Evolutionary conservation across 2,329 filamentous ascomycete genomes (phyloP).

Genomic region (Emmonsiellopsis sp.): DNA sequence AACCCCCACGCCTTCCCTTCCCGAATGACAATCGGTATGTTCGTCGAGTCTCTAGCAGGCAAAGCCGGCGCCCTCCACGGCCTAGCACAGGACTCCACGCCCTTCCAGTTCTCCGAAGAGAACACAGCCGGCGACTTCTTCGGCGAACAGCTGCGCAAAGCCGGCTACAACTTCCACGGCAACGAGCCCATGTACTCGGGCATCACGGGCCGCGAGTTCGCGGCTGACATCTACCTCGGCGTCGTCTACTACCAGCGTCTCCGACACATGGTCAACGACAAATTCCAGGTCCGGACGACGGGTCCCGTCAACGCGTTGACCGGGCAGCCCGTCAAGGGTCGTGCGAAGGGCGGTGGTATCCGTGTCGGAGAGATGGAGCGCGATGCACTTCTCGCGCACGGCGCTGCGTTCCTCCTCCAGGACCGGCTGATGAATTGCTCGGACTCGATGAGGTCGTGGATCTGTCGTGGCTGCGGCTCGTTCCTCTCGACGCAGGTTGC

Average conservation of each 20-base stretch:
- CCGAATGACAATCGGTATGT: conserved; percentile 99
- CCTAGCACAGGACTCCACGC: conserved; percentile 89
- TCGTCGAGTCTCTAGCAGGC: conserved; percentile 90
- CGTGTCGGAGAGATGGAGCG: conserved; percentile 99
- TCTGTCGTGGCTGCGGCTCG: conserved; percentile 80
- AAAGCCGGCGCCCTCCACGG: conserved; percentile 92
- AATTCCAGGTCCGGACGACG: conserved; percentile 95
- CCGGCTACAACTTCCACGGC: conserved; percentile 95
- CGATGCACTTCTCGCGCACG: conserved; percentile 88
- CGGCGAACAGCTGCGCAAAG: conserved; percentile 86
- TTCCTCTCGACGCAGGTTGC: conserved; percentile 72
- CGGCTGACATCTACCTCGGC: conserved; percentile 91
- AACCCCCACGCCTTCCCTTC: conserved; percentile 99
- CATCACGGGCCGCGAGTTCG: conserved; percentile 88
- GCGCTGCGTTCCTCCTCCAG: conserved; percentile 87
- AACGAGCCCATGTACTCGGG: conserved; percentile 99
- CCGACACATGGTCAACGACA: conserved; percentile 99
- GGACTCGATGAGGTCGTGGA: conserved; percentile 81
- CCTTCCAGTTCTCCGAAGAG: conserved; percentile 88
- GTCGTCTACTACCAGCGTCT: conserved; percentile 97
- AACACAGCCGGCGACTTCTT: conserved; percentile 92
- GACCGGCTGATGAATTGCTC: conserved; percentile 96
- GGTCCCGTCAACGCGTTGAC: conserved; percentile 84
- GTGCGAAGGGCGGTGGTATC: conserved; percentile 94
- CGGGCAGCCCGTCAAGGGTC: conserved; percentile 92